Evolutionary conservation across 2,329 filamentous ascomycete genomes (phyloP).

Genomic region (Pseudocercospora ulei): DNA sequence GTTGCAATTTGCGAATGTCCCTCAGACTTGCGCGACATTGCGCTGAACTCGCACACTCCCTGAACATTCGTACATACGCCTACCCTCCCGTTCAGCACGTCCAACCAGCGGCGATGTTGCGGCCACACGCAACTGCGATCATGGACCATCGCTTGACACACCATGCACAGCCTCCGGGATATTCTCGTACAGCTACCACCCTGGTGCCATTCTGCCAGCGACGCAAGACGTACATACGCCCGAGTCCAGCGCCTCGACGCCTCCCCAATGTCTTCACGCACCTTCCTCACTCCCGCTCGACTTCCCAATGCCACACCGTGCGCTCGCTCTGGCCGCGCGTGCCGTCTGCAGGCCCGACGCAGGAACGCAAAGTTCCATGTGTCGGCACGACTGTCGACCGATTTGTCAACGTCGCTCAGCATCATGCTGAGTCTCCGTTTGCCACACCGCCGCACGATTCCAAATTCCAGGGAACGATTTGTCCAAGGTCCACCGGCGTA

Average conservation of each 20-base stretch:
- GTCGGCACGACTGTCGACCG: neutral
- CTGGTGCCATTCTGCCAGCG: neutral
- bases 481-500: too few species aligned
- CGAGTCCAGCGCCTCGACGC: too few species aligned
- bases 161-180: neutral
- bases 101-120: neutral
- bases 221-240: neutral
- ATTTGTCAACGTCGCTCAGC: constrained; percentile 7
- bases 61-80: constrained; percentile 1
- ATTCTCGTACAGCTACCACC: neutral
- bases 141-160: neutral
- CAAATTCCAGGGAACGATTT: neutral
- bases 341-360: neutral
- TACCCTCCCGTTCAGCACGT: neutral
- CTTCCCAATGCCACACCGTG: neutral
- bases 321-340: neutral
- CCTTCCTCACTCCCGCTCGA: too few species aligned
- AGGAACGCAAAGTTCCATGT: constrained; percentile 1
- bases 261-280: too few species aligned
- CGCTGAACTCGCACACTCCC: neutral
- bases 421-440: constrained; percentile 1
- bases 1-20: neutral
- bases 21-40: neutral
- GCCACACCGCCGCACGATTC: neutral
- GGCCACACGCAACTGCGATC: neutral